These are phyloP conservation scores for Leccinum aurantiacum DNA, from an alignment of 768 basidiomycete species.

Conservation along the genomic window DNA sequence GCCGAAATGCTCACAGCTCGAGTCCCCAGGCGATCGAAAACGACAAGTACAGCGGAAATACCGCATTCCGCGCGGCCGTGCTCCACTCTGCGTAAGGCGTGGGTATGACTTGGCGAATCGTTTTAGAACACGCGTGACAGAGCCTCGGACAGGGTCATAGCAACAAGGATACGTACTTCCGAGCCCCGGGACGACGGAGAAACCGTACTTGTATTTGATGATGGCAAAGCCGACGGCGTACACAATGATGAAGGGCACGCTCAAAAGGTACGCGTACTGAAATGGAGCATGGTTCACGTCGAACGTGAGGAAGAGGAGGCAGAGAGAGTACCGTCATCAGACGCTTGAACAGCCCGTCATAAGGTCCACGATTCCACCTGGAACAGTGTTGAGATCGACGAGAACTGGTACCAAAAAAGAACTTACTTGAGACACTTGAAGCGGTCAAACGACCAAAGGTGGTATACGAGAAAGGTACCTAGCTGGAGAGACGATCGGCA, in stretches of 20 bases:
- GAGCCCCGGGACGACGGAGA: slow-evolving; percentile 38
- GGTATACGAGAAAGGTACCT: slow-evolving; percentile 57
- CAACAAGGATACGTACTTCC: slow-evolving; percentile 38
- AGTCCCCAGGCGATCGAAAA: slow-evolving; percentile 70
- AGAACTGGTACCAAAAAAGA: no score
- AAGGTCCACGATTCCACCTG: slow-evolving; percentile 68
- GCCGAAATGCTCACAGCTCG: slow-evolving; percentile 61
- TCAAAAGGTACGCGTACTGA: slow-evolving; percentile 46
- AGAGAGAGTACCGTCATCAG: slow-evolving; percentile 71
- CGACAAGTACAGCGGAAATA: slow-evolving; percentile 64
- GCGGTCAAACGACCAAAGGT: slow-evolving; percentile 78
- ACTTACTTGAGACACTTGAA: slow-evolving; percentile 71
- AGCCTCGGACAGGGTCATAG: not conserved
- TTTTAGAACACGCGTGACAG: not conserved
- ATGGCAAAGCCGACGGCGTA: slow-evolving; percentile 63
- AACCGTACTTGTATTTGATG: slow-evolving; percentile 78
- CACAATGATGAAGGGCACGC: slow-evolving; percentile 56
- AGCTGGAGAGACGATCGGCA: not conserved
- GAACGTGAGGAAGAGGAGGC: not conserved
- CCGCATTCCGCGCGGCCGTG: slow-evolving; percentile 40
- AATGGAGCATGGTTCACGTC: not conserved
- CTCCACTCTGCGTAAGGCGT: slow-evolving; percentile 65
- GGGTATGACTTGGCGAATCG: slow-evolving; percentile 46
- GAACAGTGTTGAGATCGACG: not conserved
- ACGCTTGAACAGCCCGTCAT: slow-evolving; percentile 78